Evolutionary conservation across 495 filamentous ascomycete species (phyloP).

Genomic region (Penicillium lividum): DNA sequence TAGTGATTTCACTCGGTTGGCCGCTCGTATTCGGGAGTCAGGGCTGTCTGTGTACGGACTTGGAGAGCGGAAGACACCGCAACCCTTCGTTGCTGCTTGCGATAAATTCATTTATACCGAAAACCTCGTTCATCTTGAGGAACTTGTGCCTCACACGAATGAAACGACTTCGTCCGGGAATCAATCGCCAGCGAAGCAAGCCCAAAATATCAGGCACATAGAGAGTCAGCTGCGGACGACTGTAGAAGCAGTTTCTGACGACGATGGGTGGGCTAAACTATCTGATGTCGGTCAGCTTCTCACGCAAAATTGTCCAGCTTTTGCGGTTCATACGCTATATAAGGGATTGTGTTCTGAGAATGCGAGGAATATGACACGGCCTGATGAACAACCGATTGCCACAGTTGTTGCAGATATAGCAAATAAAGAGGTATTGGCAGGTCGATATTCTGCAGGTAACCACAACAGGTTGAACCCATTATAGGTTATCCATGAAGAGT

Average conservation of each 20-base stretch:
- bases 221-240: constrained; percentile 3
- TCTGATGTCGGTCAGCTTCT: constrained; percentile 1
- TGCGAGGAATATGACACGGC: too few species aligned
- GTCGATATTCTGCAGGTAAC: constrained; percentile 27
- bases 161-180: not conserved
- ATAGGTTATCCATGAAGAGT: constrained; percentile 24
- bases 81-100: constrained; percentile 13
- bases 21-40: constrained; percentile 14
- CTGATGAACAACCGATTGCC: constrained; percentile 14
- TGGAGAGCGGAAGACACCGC: constrained; percentile 8
- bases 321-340: too few species aligned
- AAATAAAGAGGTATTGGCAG: constrained; percentile 2
- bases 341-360: constrained; percentile 8
- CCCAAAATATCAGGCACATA: not conserved
- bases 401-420: constrained; percentile 2
- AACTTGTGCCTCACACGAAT: constrained; percentile 6
- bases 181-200: not conserved
- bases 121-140: constrained; percentile 5
- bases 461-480: constrained; percentile 20
- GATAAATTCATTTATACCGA: constrained; percentile 11
- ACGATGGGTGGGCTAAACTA: constrained; percentile 14
- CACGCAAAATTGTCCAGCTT: too few species aligned
- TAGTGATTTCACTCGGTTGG: constrained; percentile 2
- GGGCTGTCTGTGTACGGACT: constrained; percentile 10
- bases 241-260: constrained; percentile 6